A percentile compares a stretch with the other conserved stretches of the same genome.
Evolutionary conservation across 345 rosid species (phyloP).

Genomic region (Boechera divaricarpa): DNA sequence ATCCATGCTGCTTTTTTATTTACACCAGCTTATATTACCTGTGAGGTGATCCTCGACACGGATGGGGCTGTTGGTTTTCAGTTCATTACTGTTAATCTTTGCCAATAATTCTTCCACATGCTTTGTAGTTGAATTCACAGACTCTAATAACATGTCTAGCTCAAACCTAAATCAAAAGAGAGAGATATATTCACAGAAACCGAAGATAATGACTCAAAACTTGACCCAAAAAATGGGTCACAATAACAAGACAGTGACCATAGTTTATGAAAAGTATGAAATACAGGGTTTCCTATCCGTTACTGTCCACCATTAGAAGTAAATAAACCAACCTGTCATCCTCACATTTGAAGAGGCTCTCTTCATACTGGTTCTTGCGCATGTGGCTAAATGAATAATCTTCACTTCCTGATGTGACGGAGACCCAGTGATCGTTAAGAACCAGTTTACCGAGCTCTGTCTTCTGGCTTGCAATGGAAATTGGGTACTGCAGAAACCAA

Average conservation of each 20-base stretch:
- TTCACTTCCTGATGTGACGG: conserved; percentile 97
- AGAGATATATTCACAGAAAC: not conserved
- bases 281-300: not conserved
- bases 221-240: not conserved
- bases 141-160: conserved; percentile 90
- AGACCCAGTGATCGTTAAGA: conserved; percentile 91
- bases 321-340: conserved; percentile 74
- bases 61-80: conserved; percentile 59
- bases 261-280: not conserved
- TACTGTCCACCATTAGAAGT: conserved; percentile 12
- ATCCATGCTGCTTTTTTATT: conserved; percentile 10
- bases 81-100: conserved; percentile 62
- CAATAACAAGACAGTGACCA: conserved; percentile 1
- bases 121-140: conserved; percentile 74
- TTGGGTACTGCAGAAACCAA: conserved; percentile 65
- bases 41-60: conserved; percentile 76
- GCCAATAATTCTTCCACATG: conserved; percentile 82
- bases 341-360: conserved; percentile 88
- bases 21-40: conserved; percentile 50
- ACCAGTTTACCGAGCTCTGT: conserved; percentile 75
- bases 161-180: conserved; percentile 69
- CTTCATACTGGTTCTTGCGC: conserved; percentile 96
- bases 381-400: conserved; percentile 95
- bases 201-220: conserved; percentile 7
- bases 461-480: conserved; percentile 80